phyloP scores from a whole-genome alignment of 176 grass and related monocot genomes.

The Eragrostis nindensis region DNA sequence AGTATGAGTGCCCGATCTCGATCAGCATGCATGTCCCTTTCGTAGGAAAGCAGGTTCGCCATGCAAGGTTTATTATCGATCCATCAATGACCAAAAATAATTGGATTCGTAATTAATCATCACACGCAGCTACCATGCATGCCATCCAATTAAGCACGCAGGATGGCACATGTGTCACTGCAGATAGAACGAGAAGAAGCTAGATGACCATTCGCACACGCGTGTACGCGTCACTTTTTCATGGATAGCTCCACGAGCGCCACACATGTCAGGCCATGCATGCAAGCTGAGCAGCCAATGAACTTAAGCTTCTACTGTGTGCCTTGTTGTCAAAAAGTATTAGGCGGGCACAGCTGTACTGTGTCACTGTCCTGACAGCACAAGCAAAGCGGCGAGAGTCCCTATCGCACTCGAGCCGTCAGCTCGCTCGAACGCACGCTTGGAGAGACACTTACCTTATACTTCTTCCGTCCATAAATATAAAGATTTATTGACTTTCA shows the following conservation, averaged over 20 bases:
- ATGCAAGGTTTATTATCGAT: too few species aligned
- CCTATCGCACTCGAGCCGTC: neutral
- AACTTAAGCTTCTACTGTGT: neutral
- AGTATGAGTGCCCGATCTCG: neutral
- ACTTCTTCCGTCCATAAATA: too few species aligned
- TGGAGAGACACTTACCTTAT: neutral
- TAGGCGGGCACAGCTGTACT: neutral
- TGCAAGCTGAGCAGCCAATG: too few species aligned
- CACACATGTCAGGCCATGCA: neutral
- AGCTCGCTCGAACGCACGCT: neutral
- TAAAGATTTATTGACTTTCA: too few species aligned
- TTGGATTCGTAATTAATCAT: neutral
- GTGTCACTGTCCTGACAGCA: neutral
- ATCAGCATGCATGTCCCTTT: neutral
- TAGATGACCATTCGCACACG: too few species aligned
- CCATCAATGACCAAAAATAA: too few species aligned
- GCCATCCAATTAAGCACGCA: too few species aligned
- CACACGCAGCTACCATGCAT: too few species aligned
- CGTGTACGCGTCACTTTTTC: neutral
- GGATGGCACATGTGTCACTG: neutral
- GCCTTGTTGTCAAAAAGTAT: neutral
- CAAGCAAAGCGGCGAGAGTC: neutral
- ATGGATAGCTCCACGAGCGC: neutral
- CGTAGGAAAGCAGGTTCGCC: neutral
- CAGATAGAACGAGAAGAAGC: neutral